phyloP scores from a whole-genome alignment of 169 alveolate genomes.

The Blepharisma undulans region DNA sequence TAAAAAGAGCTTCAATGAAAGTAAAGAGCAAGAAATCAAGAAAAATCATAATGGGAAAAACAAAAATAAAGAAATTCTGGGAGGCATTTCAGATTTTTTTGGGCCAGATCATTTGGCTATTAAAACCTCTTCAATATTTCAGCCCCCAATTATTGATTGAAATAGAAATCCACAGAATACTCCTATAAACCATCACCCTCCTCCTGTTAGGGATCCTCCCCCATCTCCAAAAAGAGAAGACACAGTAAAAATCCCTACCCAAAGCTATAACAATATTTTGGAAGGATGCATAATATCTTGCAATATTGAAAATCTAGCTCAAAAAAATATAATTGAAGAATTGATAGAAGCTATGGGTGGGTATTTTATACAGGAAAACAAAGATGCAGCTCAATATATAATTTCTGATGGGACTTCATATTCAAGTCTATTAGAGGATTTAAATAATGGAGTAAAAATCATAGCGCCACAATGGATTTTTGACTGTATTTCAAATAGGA shows the following conservation, averaged over 20 bases:
- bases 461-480: neutral
- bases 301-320: neutral
- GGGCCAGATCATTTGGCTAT: neutral
- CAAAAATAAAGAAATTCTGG: neutral
- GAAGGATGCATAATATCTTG: neutral
- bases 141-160: neutral
- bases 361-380: neutral
- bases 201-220: neutral
- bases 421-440: neutral
- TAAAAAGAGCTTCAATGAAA: neutral
- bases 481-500: neutral
- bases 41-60: neutral
- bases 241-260: neutral
- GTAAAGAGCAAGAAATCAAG: neutral
- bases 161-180: neutral
- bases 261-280: neutral
- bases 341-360: neutral
- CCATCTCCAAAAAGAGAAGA: neutral
- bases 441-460: neutral
- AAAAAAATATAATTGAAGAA: neutral
- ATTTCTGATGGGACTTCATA: neutral
- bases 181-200: neutral
- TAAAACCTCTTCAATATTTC: neutral
- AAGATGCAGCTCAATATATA: neutral
- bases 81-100: neutral